Base-by-base conservation (phyloP, 2,329 filamentous ascomycete genomes). In the Orbilia javanica region DNA sequence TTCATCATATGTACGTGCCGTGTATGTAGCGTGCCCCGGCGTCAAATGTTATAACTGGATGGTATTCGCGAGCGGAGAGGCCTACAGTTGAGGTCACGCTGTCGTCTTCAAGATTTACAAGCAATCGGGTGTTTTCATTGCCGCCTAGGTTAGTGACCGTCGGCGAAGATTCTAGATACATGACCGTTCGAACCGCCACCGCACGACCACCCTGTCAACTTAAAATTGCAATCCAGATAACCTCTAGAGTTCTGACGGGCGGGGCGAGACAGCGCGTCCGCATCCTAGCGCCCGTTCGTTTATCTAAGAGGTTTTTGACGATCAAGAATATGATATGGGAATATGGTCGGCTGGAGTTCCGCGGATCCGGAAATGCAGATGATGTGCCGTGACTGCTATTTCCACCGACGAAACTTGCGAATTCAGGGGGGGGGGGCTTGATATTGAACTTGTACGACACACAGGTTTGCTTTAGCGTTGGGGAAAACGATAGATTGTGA, bases 381-480 rank as follows among this genome's bases (percentile, higher is more conserved):
- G 5, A n/a, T 27, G 8, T 39, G 36, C 34, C 18, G 46, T 50
- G 20, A 6, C 15, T 44, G 6, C 20, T n/a, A 4, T 44, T 44
- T 44, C 4, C n/a, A n/a, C n/a, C n/a, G n/a, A 20, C 20, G n/a
- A 44, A 39, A 39, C 36, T 5, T 39, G 11, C 29, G n/a, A n/a
- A 15, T 2, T 39, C 11, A 13, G n/a, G 11, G 36, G 36, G 36
- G 34, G 5, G 31, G 31, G 5, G 31, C 4, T 34, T 34, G 31
- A 34, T 34, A 34, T 34, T 34, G 31, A 34, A 10, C 31, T 48
- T 48, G 44, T 48, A 48, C 44, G n/a, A 48, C 44, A 22, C 7
- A 20, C n/a, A n/a, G n/a, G 50, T 53, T 53, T 53, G 50, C 50
- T 18, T 5, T 31, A 53, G n/a, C n/a, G n/a, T n/a, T n/a, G n/a